Base-by-base conservation (phyloP, 2,329 filamentous ascomycete genomes). In the Botryosphaeria agaves region DNA sequence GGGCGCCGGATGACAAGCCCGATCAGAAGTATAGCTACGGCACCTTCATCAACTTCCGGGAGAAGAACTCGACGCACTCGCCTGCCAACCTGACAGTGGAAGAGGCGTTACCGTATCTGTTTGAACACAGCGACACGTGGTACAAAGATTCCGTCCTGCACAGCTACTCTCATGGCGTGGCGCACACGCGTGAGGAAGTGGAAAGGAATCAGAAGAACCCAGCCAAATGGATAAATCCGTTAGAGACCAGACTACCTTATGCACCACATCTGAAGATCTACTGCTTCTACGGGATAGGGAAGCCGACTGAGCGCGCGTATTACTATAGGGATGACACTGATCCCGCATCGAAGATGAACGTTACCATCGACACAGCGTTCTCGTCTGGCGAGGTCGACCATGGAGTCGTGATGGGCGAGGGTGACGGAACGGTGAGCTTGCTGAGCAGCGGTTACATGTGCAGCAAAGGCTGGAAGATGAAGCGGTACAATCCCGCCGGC, bases 361-460 rank as follows among this genome's bases (percentile, higher is more conserved):
- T 68, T 19, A 65, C 61, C 17, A 65, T 69, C 30, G 65, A 69
- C 39, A 67, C 63, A 1, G 55, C 53, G 7, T 55, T 60, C 19
- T 62, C 55, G 2, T 52, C 53, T 16, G 53, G 52, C 14, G 52
- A 57, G 14, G 53, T 69, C 4, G 85, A 98, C 48, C 89, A 80
- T 40, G 89, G 89, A 15, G 83, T 98, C n/a, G 66, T 92, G 19
- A 77, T 94, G 65, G 87, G 87, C 21, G 89, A 95, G 52, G 89
- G 89, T 3, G 89, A 98, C 43, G 89, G 89, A 1, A 98, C 89
- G 0, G 89, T 98, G 25, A 92, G 85, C 39, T 55, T 98, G n/a
- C 57, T 98, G 7, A 91, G 80, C 42, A 72, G 74, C 1, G 89
- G 87, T 2, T 98, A 95, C 51, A 95, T 98, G 89, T 98, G 89